These are phyloP conservation scores for Hericium erinaceus DNA, from an alignment of 768 basidiomycete species.

Conservation along the genomic window DNA sequence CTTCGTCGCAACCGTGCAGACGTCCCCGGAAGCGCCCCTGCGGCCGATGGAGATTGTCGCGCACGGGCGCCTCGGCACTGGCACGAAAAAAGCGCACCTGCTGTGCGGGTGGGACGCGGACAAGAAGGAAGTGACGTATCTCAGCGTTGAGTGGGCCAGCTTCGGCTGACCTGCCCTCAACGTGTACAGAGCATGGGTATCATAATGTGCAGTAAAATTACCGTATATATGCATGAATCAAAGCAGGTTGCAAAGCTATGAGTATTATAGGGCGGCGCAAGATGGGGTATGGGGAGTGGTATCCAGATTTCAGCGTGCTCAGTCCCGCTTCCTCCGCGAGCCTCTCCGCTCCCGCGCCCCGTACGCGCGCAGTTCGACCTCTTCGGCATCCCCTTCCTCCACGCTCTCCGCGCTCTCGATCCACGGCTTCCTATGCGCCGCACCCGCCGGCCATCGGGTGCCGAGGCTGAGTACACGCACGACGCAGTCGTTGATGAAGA, in stretches of 20 bases:
- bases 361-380: conserved; percentile 12
- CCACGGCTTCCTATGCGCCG: conserved; percentile 13
- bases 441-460: conserved; percentile 15
- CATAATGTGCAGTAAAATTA: not conserved
- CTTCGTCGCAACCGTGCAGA: conserved; percentile 77
- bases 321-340: conserved; percentile 7
- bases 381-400: conserved; percentile 47
- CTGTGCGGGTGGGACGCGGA: conserved; percentile 83
- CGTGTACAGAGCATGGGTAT: not conserved
- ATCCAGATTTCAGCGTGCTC: not conserved
- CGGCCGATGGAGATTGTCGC: conserved; percentile 92
- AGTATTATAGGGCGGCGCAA: too few species aligned
- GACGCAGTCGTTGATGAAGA: conserved; percentile 65
- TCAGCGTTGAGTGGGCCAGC: conserved; percentile 86
- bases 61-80: conserved; percentile 90
- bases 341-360: conserved; percentile 2
- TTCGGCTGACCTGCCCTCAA: conserved; percentile 48
- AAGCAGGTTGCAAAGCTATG: too few species aligned
- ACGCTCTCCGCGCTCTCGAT: conserved; percentile 48
- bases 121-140: conserved; percentile 55
- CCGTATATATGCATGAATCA: not conserved
- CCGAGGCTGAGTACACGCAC: conserved; percentile 55
- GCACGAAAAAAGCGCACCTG: conserved; percentile 92
- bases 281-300: not conserved
- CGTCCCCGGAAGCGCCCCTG: conserved; percentile 49